Conservation (phyloP, 768 basidiomycete genomes). For the Dentipellis fragilis region DNA sequence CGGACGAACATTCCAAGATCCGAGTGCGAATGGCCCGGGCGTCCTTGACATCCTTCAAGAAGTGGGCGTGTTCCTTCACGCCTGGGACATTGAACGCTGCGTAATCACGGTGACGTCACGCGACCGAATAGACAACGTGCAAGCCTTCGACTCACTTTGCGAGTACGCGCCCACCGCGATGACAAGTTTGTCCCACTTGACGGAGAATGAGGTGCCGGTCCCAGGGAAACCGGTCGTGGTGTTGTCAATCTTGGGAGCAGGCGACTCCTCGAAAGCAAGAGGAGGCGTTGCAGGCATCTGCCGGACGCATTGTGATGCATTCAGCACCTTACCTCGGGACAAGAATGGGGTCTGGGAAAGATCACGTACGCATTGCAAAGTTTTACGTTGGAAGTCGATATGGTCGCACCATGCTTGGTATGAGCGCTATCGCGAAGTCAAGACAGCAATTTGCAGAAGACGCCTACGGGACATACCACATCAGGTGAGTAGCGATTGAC, state of each 20-base stretch:
- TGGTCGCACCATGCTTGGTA: conserved; percentile 73
- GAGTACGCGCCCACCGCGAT: conserved; percentile 81
- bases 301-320: neutral
- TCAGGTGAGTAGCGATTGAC: conserved; percentile 47
- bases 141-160: conserved; percentile 41
- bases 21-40: conserved; percentile 61
- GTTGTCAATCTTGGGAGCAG: conserved; percentile 8
- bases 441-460: neutral
- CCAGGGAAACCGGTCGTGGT: conserved; percentile 16
- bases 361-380: conserved; percentile 46
- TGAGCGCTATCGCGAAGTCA: conserved; percentile 29
- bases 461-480: conserved; percentile 29
- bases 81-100: conserved; percentile 63
- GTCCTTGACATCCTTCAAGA: conserved; percentile 73
- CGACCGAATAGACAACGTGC: neutral
- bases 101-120: neutral
- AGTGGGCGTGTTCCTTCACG: conserved; percentile 73
- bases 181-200: conserved; percentile 67
- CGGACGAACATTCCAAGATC: conserved; percentile 56
- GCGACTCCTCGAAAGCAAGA: conserved; percentile 20
- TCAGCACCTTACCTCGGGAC: neutral
- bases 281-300: conserved; percentile 58
- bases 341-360: neutral
- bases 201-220: conserved; percentile 8
- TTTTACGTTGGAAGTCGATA: conserved; percentile 57